Evolutionary conservation across 1,284 basidiomycete genomes (phyloP).

Genomic region (Trichosporon sp.): DNA sequence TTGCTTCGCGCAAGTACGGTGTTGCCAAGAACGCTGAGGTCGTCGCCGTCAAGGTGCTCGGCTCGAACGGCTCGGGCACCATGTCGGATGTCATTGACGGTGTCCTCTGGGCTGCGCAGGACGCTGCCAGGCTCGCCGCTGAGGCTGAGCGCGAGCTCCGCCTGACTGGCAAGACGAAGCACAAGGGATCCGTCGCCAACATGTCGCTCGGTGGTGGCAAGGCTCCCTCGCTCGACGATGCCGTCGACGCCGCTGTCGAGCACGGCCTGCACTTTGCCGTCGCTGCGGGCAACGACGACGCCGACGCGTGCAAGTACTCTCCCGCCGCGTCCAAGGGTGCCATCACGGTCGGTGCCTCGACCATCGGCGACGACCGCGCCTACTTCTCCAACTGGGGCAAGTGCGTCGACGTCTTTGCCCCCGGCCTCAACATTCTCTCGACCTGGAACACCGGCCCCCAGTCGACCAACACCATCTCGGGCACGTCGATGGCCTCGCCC

Average conservation of each 20-base stretch:
- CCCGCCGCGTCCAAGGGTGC: slow-evolving; percentile 69
- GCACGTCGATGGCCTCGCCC: slow-evolving; percentile 58
- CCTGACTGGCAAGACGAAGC: slow-evolving; percentile 61
- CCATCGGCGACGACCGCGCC: slow-evolving; percentile 71
- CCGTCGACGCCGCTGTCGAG: slow-evolving; percentile 79
- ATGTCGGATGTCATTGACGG: slow-evolving; percentile 92
- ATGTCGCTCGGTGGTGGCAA: slow-evolving; percentile 97
- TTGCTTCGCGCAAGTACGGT: slow-evolving; percentile 75
- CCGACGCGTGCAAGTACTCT: slow-evolving; percentile 66
- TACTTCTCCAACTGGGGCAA: slow-evolving; percentile 78
- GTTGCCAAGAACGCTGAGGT: slow-evolving; percentile 88
- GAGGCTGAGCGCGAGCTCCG: slow-evolving; percentile 61
- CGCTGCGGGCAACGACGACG: slow-evolving; percentile 72
- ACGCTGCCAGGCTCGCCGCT: slow-evolving; percentile 55
- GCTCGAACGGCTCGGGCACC: slow-evolving; percentile 84
- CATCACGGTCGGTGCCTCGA: slow-evolving; percentile 81
- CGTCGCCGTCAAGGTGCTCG: slow-evolving; percentile 95
- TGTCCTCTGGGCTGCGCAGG: slow-evolving; percentile 70
- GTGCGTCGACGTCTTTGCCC: slow-evolving; percentile 78
- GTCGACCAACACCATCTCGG: slow-evolving; percentile 61
- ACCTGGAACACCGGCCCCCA: slow-evolving; percentile 61
- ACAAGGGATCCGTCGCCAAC: slow-evolving; percentile 95
- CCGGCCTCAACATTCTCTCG: slow-evolving; percentile 73
- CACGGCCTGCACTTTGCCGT: slow-evolving; percentile 89
- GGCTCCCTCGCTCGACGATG: slow-evolving; percentile 76